Conservation (phyloP, 768 basidiomycete genomes). For the Termitomyces heimii region DNA sequence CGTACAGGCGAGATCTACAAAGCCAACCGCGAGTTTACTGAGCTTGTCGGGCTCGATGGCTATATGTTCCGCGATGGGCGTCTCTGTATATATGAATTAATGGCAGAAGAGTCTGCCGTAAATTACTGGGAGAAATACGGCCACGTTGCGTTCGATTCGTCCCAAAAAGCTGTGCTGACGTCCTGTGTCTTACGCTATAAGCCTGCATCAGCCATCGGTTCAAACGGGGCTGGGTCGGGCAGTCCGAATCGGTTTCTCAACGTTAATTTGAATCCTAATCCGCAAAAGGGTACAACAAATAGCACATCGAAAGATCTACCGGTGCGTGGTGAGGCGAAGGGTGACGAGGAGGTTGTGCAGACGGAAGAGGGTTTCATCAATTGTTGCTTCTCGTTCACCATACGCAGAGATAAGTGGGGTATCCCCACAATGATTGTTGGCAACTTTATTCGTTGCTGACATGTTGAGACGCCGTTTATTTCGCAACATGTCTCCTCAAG, state of each 20-base stretch:
- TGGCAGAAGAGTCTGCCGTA: conserved; percentile 95
- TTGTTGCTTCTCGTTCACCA: conserved; percentile 90
- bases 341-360: conserved; percentile 20
- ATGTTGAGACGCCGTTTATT: background rate
- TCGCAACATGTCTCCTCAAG: background rate
- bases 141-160: conserved; percentile 86
- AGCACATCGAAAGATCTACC: background rate
- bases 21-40: conserved; percentile 93
- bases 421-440: conserved; percentile 91
- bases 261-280: conserved; percentile 4
- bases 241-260: conserved; percentile 2
- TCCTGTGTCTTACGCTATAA: conserved; percentile 85
- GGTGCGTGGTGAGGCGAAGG: conserved; percentile 15
- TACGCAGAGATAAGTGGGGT: conserved; percentile 77
- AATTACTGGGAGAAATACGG: conserved; percentile 99
- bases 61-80: conserved; percentile 91
- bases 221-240: background rate
- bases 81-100: conserved; percentile 94
- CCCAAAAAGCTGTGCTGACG: conserved; percentile 88
- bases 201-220: conserved; percentile 31
- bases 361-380: conserved; percentile 74
- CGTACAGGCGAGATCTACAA: conserved; percentile 99
- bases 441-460: conserved; percentile 71
- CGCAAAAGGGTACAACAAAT: conserved; percentile 2
- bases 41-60: conserved; percentile 82